Evolutionary conservation across 192 early-diverging fungal species (phyloP).

Genomic region (Mortierella antarctica): DNA sequence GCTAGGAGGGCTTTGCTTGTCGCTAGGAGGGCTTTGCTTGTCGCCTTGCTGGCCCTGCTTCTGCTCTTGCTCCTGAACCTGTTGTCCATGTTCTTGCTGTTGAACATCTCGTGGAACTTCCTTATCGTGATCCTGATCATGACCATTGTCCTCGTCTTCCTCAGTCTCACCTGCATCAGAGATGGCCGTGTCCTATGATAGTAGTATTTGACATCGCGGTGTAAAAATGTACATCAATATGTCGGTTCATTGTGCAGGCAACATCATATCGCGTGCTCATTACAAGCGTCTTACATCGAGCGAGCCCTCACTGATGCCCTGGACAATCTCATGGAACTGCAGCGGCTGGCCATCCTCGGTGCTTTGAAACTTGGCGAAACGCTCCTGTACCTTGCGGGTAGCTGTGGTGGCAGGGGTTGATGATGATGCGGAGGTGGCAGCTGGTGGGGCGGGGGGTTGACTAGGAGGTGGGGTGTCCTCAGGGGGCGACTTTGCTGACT

Average conservation of each 20-base stretch:
- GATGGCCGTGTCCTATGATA: not conserved
- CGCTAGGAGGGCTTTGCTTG: conserved; percentile 7
- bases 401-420: not conserved
- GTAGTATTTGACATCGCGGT: not conserved
- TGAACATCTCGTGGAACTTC: not conserved
- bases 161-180: too few species aligned
- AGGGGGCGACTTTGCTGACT: not conserved
- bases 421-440: not conserved
- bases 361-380: conserved; percentile 17
- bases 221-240: not conserved
- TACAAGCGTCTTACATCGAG: conserved; percentile 19
- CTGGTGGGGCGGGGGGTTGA: not conserved
- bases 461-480: conserved; percentile 17
- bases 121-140: not conserved
- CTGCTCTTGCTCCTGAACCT: too few species aligned
- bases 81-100: not conserved
- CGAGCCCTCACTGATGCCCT: conserved; percentile 40
- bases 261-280: not conserved
- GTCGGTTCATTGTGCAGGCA: not conserved
- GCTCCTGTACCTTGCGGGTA: not conserved
- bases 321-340: conserved; percentile 28
- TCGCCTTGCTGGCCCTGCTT: conserved; percentile 25
- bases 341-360: not conserved
- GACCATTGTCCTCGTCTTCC: too few species aligned
- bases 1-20: not conserved